Base-by-base conservation (phyloP, 257 asterid genomes). In the Linaria vulgaris region DNA sequence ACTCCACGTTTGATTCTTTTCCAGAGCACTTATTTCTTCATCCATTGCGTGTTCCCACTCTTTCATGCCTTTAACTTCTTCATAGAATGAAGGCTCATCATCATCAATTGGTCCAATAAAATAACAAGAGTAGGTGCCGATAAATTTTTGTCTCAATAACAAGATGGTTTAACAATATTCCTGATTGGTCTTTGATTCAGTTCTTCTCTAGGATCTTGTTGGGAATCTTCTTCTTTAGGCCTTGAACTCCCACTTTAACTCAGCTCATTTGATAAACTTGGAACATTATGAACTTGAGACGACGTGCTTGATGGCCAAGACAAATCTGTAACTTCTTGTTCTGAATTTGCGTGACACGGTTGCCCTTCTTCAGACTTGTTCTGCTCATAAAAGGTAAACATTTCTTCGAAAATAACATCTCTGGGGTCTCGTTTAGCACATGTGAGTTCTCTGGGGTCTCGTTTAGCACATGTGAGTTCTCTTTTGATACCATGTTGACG, bases 391-490 rank as follows among this genome's bases (percentile, higher is more conserved):
- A 50, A 50, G 1, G 30, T 50, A 10, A 30, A 50, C 30, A 10
- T 50, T 50, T 50, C 56, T 14, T 50, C 27, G 10, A 20, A 50
- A 10, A 50, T 50, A 12, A 50, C 56, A 50, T 50, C 30, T 14
- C 13, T 50, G 6, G 56, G 21, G 13, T 19, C 23, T 50, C 8
- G 43, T n/a, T n/a, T n/a, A n/a, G n/a, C n/a, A n/a, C n/a, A n/a
- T n/a, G n/a, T n/a, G n/a, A n/a, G n/a, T n/a, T n/a, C 27, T 19
- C 24, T 61, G 6, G 59, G 0, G 3, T 63, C 69, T 0, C 49
- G 12, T 19, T 34, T 63, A 13, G 60, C 60, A 25, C 60, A 54
- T 23, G 60, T 11, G 20, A 22, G 60, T 12, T 54, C 60, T 54
- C 60, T 54, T 12, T 25, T 54, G 20, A 54, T 54, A 0, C 60